Conservation (phyloP, 495 filamentous ascomycete species). For the Aspergillus heteromorphus region DNA sequence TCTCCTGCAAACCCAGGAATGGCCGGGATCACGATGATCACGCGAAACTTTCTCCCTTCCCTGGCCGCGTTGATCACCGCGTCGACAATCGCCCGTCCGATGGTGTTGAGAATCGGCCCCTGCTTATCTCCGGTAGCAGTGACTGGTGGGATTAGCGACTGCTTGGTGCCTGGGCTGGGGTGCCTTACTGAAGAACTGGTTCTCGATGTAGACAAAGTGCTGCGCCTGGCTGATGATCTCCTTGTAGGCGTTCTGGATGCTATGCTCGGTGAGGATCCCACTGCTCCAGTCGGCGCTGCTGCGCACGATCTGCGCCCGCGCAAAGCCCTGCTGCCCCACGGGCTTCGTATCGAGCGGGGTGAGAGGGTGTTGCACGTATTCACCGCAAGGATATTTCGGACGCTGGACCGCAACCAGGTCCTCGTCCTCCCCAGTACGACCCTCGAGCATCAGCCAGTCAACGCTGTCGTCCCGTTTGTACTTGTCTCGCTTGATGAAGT, state of each 20-base stretch:
- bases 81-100: conserved; percentile 84
- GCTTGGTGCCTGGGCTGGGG: background rate
- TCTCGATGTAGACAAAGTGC: conserved; percentile 95
- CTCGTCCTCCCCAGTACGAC: conserved; percentile 73
- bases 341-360: conserved; percentile 50
- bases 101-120: conserved; percentile 75
- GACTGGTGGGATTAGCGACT: conserved; percentile 39
- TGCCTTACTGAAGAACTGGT: conserved; percentile 80
- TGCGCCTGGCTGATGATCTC: conserved; percentile 78
- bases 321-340: conserved; percentile 59
- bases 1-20: conserved; percentile 94
- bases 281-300: conserved; percentile 94
- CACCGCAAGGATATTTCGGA: conserved; percentile 78
- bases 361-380: conserved; percentile 78
- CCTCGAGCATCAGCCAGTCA: conserved; percentile 78
- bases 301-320: conserved; percentile 77
- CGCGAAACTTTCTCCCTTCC: conserved; percentile 81
- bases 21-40: conserved; percentile 85
- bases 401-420: conserved; percentile 82
- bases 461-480: conserved; percentile 80
- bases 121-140: conserved; percentile 89
- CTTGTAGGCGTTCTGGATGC: conserved; percentile 87
- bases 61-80: conserved; percentile 76
- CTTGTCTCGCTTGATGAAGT: conserved; percentile 95
- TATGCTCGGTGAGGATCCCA: conserved; percentile 82